Percentiles rank a stretch among this genome's conserved stretches.
These are phyloP conservation scores for Tricholoma bakamatsutake DNA, from an alignment of 768 basidiomycete genomes.

Conservation along the genomic window DNA sequence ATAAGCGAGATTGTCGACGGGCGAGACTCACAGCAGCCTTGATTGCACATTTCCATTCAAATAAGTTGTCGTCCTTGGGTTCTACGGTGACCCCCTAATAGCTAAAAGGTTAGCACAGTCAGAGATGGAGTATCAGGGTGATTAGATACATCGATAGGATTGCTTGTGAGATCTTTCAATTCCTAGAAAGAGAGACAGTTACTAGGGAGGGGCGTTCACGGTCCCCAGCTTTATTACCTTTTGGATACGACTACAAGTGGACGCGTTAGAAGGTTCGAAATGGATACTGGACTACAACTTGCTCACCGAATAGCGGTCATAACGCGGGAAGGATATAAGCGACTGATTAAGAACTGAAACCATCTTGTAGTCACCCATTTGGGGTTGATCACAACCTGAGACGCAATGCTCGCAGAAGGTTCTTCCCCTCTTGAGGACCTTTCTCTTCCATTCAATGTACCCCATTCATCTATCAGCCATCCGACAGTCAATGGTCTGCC, in stretches of 20 bases:
- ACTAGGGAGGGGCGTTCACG: neutral
- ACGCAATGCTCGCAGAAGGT: constrained; percentile 25
- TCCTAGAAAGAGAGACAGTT: constrained; percentile 41
- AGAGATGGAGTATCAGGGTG: constrained; percentile 5
- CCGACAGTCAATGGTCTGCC: constrained; percentile 12
- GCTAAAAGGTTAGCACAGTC: constrained; percentile 5
- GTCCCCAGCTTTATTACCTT: constrained; percentile 39
- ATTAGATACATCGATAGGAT: constrained; percentile 54
- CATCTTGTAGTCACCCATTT: neutral
- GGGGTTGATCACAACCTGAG: neutral
- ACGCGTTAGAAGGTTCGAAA: constrained; percentile 15
- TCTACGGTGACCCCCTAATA: constrained; percentile 57
- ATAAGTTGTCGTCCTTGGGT: constrained; percentile 64
- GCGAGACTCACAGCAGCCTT: constrained; percentile 58
- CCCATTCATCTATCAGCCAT: neutral
- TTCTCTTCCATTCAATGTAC: constrained; percentile 5
- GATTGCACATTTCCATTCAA: constrained; percentile 73
- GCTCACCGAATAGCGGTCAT: constrained; percentile 38
- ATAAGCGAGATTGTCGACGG: constrained; percentile 1
- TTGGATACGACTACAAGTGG: constrained; percentile 57
- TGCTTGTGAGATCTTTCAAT: constrained; percentile 51
- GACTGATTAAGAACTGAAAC: neutral
- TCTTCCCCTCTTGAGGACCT: constrained; percentile 24
- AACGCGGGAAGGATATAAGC: neutral
- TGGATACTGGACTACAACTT: constrained; percentile 2